A percentile compares a stretch with the other conserved stretches of the same genome.
These are phyloP conservation scores for Cicer cuneatum DNA, from an alignment of 306 rosid genomes.

Conservation along the genomic window DNA sequence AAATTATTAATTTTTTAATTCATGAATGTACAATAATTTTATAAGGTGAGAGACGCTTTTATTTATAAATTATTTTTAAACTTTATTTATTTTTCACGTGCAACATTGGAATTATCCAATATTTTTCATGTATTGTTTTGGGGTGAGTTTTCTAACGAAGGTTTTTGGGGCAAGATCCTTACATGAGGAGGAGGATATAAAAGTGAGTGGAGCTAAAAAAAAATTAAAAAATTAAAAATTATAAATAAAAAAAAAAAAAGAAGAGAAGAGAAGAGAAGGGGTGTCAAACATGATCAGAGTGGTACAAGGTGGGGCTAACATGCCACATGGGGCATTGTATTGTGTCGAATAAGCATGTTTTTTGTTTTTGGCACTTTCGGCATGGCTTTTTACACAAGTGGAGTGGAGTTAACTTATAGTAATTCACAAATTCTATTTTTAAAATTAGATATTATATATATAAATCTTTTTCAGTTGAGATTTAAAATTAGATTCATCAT, in stretches of 20 bases:
- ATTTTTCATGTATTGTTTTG: background rate
- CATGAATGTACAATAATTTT: too few species aligned
- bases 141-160: background rate
- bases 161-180: background rate
- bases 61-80: too few species aligned
- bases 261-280: background rate
- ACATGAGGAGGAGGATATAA: background rate
- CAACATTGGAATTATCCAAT: too few species aligned
- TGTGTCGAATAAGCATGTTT: conserved; percentile 44
- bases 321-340: conserved; percentile 56
- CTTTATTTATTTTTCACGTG: too few species aligned
- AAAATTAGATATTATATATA: too few species aligned
- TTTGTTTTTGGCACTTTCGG: conserved; percentile 55
- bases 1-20: too few species aligned
- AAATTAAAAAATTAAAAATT: too few species aligned
- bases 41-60: too few species aligned
- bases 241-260: too few species aligned
- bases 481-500: too few species aligned
- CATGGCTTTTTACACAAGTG: conserved; percentile 19
- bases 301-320: conserved; percentile 56
- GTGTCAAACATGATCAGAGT: conserved; percentile 25
- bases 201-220: conserved; percentile 24
- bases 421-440: background rate
- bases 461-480: too few species aligned
- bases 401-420: conserved; percentile 29